Conservation (phyloP, 1,284 basidiomycete species). For the Melampsora larici-populina region DNA sequence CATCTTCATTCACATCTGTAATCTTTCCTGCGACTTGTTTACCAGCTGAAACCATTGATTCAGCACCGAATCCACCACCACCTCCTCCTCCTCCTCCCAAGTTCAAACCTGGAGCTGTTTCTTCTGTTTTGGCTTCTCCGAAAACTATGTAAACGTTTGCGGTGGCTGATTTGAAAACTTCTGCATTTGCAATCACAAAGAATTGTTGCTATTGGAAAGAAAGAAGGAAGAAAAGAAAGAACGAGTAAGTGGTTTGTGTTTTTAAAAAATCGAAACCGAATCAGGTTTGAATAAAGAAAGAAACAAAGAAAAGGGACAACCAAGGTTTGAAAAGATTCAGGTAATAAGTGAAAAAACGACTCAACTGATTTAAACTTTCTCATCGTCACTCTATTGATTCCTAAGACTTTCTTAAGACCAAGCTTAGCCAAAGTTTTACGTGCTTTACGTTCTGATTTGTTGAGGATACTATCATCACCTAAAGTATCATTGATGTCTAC, state of each 20-base stretch:
- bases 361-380: conserved; percentile 25
- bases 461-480: neutral
- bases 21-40: conserved; percentile 26
- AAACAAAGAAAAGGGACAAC: too few relatives aligned
- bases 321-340: too few relatives aligned
- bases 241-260: too few relatives aligned
- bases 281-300: too few relatives aligned
- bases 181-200: conserved; percentile 53
- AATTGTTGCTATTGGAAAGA: conserved; percentile 51
- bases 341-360: neutral
- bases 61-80: conserved; percentile 21
- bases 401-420: conserved; percentile 36
- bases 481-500: neutral
- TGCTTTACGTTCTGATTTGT: conserved; percentile 35
- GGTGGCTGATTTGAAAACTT: conserved; percentile 54
- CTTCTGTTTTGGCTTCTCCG: conserved; percentile 51
- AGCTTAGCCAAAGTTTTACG: conserved; percentile 34
- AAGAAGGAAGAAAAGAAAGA: too few relatives aligned
- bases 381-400: conserved; percentile 35
- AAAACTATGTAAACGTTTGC: conserved; percentile 54
- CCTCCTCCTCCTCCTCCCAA: conserved; percentile 2
- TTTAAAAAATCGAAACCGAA: too few relatives aligned
- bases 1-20: conserved; percentile 23
- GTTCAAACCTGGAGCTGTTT: conserved; percentile 19
- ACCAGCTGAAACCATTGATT: conserved; percentile 26